Evolutionary conservation across 805 yeast genomes (phyloP).

Genomic region (Ogataea saltuana): DNA sequence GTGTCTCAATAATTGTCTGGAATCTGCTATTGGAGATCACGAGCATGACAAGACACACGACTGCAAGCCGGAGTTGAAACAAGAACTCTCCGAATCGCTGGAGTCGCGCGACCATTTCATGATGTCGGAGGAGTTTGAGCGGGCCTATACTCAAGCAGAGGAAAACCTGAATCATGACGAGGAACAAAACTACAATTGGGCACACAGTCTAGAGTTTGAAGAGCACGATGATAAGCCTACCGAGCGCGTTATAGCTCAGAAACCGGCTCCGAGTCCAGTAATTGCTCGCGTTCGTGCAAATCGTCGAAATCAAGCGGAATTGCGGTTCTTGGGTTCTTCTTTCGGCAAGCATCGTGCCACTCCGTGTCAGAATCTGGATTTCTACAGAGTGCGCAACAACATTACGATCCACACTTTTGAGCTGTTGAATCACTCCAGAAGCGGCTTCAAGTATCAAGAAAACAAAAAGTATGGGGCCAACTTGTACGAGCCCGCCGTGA

Average conservation of each 20-base stretch:
- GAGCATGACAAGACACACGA: no score
- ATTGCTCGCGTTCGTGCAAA: no score
- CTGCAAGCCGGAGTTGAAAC: not conserved
- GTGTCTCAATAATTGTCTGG: slow-evolving; percentile 1
- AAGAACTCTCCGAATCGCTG: not conserved
- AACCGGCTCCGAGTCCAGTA: no score
- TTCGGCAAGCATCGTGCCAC: slow-evolving; percentile 5
- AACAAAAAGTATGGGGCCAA: slow-evolving; percentile 22
- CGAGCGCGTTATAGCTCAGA: slow-evolving; percentile 3
- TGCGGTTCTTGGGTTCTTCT: slow-evolving; percentile 1
- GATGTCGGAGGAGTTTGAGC: slow-evolving; percentile 3
- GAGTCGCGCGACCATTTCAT: slow-evolving; percentile 4
- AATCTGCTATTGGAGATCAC: no score
- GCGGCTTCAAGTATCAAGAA: slow-evolving; percentile 16
- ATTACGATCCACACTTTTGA: slow-evolving; percentile 18
- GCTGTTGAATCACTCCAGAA: slow-evolving; percentile 5
- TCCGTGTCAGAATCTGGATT: slow-evolving; percentile 18
- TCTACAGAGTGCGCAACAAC: slow-evolving; percentile 18
- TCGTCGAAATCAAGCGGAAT: slow-evolving; percentile 3
- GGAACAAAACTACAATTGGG: slow-evolving; percentile 17
- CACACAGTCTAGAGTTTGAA: slow-evolving; percentile 7
- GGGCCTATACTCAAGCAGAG: not conserved
- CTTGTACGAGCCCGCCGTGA: slow-evolving; percentile 28
- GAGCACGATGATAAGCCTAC: not conserved
- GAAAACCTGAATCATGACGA: not conserved